phyloP scores from a whole-genome alignment of 2,329 filamentous ascomycete species.

The Neonectria hederae region DNA sequence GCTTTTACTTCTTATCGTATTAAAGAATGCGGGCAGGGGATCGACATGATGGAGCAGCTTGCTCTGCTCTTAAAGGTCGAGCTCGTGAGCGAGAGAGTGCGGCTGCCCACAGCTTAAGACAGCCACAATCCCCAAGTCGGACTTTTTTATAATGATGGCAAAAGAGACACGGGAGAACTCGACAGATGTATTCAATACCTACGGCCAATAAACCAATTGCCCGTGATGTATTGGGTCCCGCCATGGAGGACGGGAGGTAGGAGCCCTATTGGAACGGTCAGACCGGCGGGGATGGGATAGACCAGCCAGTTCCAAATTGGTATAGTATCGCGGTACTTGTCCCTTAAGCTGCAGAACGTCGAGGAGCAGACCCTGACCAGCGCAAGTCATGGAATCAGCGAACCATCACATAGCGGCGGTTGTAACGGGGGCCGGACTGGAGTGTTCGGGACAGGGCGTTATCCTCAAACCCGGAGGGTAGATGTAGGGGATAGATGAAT shows the following conservation, averaged over 20 bases:
- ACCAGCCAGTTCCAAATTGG: not conserved
- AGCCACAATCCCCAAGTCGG: constrained; percentile 33
- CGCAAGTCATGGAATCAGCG: not conserved
- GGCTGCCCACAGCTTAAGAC: constrained; percentile 29
- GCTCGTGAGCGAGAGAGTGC: constrained; percentile 22
- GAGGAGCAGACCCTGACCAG: not conserved
- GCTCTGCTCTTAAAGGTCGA: constrained; percentile 34
- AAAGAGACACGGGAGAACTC: constrained; percentile 30
- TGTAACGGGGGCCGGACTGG: not conserved
- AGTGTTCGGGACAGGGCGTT: not conserved
- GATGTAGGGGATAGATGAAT: not conserved
- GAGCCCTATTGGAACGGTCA: constrained; percentile 37
- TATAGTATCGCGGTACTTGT: not conserved
- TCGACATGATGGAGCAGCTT: constrained; percentile 14
- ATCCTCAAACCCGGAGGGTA: not conserved
- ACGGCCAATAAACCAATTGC: constrained; percentile 26
- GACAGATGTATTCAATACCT: constrained; percentile 40
- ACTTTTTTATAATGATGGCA: constrained; percentile 27
- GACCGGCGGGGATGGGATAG: not conserved
- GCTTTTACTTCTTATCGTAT: constrained; percentile 18
- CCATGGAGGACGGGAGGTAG: constrained; percentile 30
- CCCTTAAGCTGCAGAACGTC: not conserved
- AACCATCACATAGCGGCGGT: not conserved
- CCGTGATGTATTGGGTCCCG: constrained; percentile 30
- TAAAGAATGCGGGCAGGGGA: not conserved